Conservation (phyloP, 1,284 basidiomycete genomes). For the Neotropicomus parvogracilis region DNA sequence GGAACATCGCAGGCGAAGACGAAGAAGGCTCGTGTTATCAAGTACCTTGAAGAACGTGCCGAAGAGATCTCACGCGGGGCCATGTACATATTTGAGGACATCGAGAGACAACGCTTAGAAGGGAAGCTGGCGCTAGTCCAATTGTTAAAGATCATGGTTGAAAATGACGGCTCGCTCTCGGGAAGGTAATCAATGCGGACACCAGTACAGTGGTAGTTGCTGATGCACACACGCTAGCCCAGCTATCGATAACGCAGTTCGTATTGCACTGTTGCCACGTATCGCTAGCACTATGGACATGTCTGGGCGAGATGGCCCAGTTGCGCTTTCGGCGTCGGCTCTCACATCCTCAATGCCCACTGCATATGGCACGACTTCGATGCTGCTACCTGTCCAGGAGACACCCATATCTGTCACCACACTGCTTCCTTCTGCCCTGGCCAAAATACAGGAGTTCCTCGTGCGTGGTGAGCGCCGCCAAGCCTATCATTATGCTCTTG, state of each 20-base stretch:
- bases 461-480: conserved; percentile 80
- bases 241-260: conserved; percentile 64
- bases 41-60: conserved; percentile 72
- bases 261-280: conserved; percentile 62
- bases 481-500: conserved; percentile 86
- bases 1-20: conserved; percentile 67
- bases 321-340: conserved; percentile 17
- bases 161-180: conserved; percentile 80
- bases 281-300: conserved; percentile 31
- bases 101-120: conserved; percentile 62
- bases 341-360: conserved; percentile 21
- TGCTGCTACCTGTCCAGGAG: conserved; percentile 33
- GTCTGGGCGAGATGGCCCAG: conserved; percentile 22
- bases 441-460: conserved; percentile 76
- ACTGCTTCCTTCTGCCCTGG: conserved; percentile 60
- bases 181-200: conserved; percentile 57
- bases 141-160: conserved; percentile 75
- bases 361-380: conserved; percentile 21
- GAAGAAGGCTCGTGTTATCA: conserved; percentile 76
- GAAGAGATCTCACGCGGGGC: conserved; percentile 77
- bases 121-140: conserved; percentile 75
- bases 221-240: conserved; percentile 46
- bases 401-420: conserved; percentile 46
- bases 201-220: conserved; percentile 7
- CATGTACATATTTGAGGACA: conserved; percentile 61